phyloP scores from a whole-genome alignment of 257 asterid species.

The Forsythia suspensa region DNA sequence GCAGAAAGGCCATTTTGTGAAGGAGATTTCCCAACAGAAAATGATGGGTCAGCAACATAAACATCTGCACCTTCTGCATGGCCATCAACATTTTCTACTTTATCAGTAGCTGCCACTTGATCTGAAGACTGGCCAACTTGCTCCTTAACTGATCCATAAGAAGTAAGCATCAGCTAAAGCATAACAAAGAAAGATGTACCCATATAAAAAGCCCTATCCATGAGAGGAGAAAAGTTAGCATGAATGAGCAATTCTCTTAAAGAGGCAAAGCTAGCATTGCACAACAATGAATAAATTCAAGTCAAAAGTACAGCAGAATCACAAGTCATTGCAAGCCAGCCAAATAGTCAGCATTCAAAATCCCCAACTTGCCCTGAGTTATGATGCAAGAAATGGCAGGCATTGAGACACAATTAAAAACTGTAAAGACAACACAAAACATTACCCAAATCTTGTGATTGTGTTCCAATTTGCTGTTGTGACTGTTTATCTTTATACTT shows the following conservation, averaged over 20 bases:
- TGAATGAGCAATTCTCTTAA: not conserved
- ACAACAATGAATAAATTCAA: conserved; percentile 6
- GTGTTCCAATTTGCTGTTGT: conserved; percentile 35
- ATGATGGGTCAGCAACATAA: conserved; percentile 55
- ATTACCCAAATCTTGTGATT: conserved; percentile 40
- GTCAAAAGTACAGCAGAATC: not conserved
- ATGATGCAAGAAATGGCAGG: not conserved
- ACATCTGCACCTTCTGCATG: conserved; percentile 51
- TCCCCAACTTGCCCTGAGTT: not conserved
- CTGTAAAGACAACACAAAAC: not conserved
- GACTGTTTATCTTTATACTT: conserved; percentile 59
- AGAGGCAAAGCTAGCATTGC: not conserved
- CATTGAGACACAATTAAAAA: not conserved
- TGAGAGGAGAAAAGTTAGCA: not conserved
- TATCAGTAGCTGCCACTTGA: conserved; percentile 35
- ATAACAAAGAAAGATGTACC: conserved; percentile 16
- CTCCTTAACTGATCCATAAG: conserved; percentile 39
- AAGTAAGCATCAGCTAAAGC: conserved; percentile 19
- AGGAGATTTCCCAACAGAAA: conserved; percentile 87
- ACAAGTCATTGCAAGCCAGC: not conserved
- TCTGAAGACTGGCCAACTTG: conserved; percentile 37
- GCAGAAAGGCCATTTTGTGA: conserved; percentile 53
- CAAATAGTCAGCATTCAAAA: conserved; percentile 4
- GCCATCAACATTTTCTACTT: conserved; percentile 33
- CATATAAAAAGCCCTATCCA: not conserved